These are phyloP conservation scores for Podila clonocystis DNA, from an alignment of 192 early-diverging fungal species.

Conservation along the genomic window DNA sequence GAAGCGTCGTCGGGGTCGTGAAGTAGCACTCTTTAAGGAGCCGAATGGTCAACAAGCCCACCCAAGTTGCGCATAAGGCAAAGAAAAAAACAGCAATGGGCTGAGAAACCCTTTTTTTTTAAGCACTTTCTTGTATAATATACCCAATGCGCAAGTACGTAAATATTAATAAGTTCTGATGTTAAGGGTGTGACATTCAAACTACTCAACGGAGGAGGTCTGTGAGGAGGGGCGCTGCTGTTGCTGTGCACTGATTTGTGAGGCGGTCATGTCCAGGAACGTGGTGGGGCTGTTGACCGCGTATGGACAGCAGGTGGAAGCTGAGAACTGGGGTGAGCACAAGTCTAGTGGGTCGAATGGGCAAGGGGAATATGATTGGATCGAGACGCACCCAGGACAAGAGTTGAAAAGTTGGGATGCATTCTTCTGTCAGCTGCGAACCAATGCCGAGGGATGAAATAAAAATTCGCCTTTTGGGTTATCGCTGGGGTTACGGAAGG, in stretches of 20 bases:
- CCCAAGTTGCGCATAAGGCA: constrained; percentile 19
- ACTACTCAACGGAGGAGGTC: no score
- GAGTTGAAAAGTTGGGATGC: not conserved
- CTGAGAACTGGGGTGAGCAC: constrained; percentile 1
- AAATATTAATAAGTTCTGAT: no score
- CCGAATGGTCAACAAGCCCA: constrained; percentile 28
- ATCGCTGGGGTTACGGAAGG: no score
- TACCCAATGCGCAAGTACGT: no score
- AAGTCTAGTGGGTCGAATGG: no score
- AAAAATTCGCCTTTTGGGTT: no score
- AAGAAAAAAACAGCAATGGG: no score
- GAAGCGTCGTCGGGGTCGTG: constrained; percentile 39
- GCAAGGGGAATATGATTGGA: not conserved
- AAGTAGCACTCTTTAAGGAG: constrained; percentile 47
- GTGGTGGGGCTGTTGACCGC: constrained; percentile 9
- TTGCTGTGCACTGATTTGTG: constrained; percentile 10
- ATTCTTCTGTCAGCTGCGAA: not conserved
- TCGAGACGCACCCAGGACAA: not conserved
- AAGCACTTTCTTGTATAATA: no score
- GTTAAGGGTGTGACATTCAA: no score
- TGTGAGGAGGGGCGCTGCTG: constrained; percentile 4
- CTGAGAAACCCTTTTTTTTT: no score
- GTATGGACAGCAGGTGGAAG: not conserved
- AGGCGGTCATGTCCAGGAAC: constrained; percentile 9
- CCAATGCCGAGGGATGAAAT: no score